Base-by-base conservation (phyloP, 768 basidiomycete genomes). In the Pleurotus djamor region DNA sequence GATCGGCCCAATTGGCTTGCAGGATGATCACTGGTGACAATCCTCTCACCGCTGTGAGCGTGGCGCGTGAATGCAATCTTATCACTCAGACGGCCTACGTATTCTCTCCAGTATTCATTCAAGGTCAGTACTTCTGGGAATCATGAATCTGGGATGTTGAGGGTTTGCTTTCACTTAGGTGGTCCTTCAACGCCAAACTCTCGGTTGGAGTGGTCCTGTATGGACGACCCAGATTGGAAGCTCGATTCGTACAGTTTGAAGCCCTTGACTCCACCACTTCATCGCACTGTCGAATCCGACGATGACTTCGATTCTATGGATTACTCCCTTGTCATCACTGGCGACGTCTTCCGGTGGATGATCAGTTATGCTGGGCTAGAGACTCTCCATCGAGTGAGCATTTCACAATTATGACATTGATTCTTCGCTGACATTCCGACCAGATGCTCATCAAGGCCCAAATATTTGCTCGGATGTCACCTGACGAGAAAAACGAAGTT, bases 21-120 rank as follows among this genome's bases (percentile, higher is more conserved):
- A 82, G 96, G 63, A 98, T 99, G 97, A 96, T 97, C 52, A 99
- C 97, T 0, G 97, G 97, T 8, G 97, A 99, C 68, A 99, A 99
- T 63, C 88, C 95, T 35, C 79, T 97, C 43, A 99, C 97, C 5
- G 97, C 96, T 4, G 91, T 98, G 66, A 97, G 95, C 64, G 96
- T 99, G 38, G 97, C 95, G 1, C 79, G 96, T 60, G 97, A 99
- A 74, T 98, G 96, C 64, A 84, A 84, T 44, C 75, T 99, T 58
- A 87, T 98, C 65, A 91, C 86, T 61, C 91, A 92, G 63, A 89
- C 92, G 14, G 91, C 91, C 0, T 89, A 96, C 67, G 89, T 98
- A 12, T 99, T 95, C 70, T 77, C 87, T 8, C 96, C 97, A 0
- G 71, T 74, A 2, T 99, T 98, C 69, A 70, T 82, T 17, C 80